Conservation (phyloP, 495 filamentous ascomycete genomes). For the Talaromyces wortmannii region DNA sequence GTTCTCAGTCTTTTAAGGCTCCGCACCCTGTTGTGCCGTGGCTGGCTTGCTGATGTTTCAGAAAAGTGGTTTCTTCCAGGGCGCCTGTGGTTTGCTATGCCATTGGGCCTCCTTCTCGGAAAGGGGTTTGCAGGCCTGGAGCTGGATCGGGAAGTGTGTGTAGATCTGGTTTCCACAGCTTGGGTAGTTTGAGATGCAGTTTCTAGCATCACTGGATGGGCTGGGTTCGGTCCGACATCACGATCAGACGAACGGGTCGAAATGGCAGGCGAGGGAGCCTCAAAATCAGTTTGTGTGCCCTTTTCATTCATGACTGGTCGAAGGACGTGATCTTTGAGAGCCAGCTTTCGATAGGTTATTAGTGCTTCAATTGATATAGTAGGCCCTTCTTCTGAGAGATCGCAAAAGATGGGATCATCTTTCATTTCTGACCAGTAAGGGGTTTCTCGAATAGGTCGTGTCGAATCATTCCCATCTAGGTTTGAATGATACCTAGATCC, state of each 20-base stretch:
- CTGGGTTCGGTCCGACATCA: background rate
- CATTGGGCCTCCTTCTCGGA: background rate
- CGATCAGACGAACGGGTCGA: background rate
- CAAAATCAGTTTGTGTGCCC: slow-evolving; percentile 3
- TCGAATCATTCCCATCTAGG: slow-evolving; percentile 6
- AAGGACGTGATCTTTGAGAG: slow-evolving; percentile 2
- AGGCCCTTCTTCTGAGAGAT: slow-evolving; percentile 13
- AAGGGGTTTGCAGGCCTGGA: background rate
- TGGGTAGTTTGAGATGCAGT: background rate
- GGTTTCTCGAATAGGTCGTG: slow-evolving; percentile 7
- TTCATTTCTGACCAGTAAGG: slow-evolving; percentile 9
- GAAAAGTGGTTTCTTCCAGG: background rate
- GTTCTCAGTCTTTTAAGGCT: background rate
- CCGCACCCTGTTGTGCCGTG: background rate
- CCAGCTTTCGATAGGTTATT: slow-evolving; percentile 3
- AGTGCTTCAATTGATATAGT: slow-evolving; percentile 4
- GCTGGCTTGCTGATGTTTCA: background rate
- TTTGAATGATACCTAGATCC: slow-evolving; percentile 4
- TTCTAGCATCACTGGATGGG: background rate
- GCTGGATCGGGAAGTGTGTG: background rate
- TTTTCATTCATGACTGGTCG: slow-evolving; percentile 3
- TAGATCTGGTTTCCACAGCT: background rate
- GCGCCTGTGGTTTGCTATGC: background rate
- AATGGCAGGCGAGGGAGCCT: background rate
- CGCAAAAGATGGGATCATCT: slow-evolving; percentile 16